Base-by-base conservation (phyloP, 768 basidiomycete genomes). In the Chiua virens region DNA sequence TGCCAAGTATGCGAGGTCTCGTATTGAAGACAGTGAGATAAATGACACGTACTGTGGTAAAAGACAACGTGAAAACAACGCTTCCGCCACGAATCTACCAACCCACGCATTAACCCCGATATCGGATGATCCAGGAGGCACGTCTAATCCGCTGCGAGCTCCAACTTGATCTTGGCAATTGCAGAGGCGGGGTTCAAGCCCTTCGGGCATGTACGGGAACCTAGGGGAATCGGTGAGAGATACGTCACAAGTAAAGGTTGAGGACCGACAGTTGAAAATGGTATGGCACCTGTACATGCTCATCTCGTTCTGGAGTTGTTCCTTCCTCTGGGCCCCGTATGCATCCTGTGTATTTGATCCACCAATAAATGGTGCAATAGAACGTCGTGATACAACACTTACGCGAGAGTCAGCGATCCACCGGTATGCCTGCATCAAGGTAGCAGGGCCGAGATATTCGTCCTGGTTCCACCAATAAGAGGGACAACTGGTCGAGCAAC, bases 401-500 rank as follows among this genome's bases (percentile, higher is more conserved):
- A 92, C 92, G 60, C 96, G 78, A 42, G 92, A 96, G 68, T 98
- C 96, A 1, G 95, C 94, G 66, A 99, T 96, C 96, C 96, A 98
- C 59, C 95, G 79, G 73, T 98, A 97, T 0, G 93, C 92, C 62
- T 93, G 90, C 92, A 98, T 93, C 62, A 98, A 75, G 0, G 94
- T 94, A 1, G 96, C 96, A 7, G 96, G 96, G 32, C 96, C 95
- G 36, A 99, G 87, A 72, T 99, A 99, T 71, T 93, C 89, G 66
- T 98, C 94, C 73, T 94, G 92, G 75, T 98, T 98, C 96, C 96
- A 98, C 96, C 96, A 98, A 73, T 98, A 97, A 27, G 87, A 89
- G 5, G 96, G 96, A 80, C 96, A 99, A 39, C 89, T 90, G 0
- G 96, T 98, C 38, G 94, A 94, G 76, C 96, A 99, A 74, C 97